Conservation (phyloP, 352 stramenopile genomes). For the Pythium dissotocum region DNA sequence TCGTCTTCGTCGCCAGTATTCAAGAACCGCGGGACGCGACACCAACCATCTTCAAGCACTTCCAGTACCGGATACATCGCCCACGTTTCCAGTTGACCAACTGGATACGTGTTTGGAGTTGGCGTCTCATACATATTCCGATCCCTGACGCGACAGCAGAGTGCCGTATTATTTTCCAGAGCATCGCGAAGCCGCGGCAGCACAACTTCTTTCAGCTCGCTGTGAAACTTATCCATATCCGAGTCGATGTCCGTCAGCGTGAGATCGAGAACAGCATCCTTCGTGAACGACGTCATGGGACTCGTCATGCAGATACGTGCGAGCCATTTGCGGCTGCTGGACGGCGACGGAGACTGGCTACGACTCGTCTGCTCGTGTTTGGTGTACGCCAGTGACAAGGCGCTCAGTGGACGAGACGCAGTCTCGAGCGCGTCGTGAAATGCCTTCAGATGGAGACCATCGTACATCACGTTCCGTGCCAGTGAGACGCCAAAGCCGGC, state of each 20-base stretch:
- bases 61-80: neutral
- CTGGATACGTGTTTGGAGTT: too few relatives aligned
- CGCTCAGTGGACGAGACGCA: neutral
- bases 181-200: neutral
- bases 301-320: slow-evolving; percentile 5
- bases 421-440: slow-evolving; percentile 2
- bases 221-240: neutral
- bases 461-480: neutral
- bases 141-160: neutral
- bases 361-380: neutral
- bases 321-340: neutral
- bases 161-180: neutral
- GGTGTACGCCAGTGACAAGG: neutral
- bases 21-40: neutral
- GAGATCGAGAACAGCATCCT: neutral
- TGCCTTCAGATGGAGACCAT: slow-evolving; percentile 3
- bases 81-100: too few relatives aligned
- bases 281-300: neutral
- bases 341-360: too few relatives aligned
- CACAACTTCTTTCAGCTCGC: neutral
- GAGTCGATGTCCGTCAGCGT: neutral
- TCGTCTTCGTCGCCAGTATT: neutral
- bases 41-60: neutral
- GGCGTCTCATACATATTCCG: neutral
- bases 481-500: neutral